Evolutionary conservation across 208 protist genomes (phyloP), one percentile per base, ranked within the genome.

Genomic region (Paratrypanosoma confusum): DNA sequence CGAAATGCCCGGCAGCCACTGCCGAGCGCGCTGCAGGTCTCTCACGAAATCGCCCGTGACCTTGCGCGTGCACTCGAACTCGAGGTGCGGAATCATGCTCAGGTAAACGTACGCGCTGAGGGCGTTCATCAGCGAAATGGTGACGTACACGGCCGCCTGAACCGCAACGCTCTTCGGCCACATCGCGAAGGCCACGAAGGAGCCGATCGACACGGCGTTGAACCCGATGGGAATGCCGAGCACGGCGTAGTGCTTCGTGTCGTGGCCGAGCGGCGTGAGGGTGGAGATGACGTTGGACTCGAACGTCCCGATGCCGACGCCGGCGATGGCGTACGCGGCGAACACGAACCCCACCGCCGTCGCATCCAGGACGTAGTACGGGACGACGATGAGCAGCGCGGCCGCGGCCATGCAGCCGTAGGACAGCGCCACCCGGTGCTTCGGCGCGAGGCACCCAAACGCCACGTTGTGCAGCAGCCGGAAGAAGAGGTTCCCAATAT

Each of bases 291-390:
- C 11, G 33, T 50, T 50, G 8, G 44, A 50, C 17, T 50, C 44
- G 16, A 41, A 50, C 14, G 44, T 50, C 13, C 44, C 44, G 16
- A 50, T 50, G 44, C 17, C 25, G 44, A 50, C 34, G n/a, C 44
- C 44, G 16, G 27, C 24, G 14, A 50, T 8, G 18, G 43, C 16
- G 25, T 50, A 50, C 16, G 27, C 34, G 33, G 43, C 18, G 25
- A 42, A 50, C 23, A 50, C 26, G 11, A 39, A 31, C 14, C 6
- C 44, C 8, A 50, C 13, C 31, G 7, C 13, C 32, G 39, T 50
- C 5, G 22, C 11, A 14, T 38, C 34, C 5, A 31, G n/a, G 14
- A 50, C 34, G 11, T 18, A 50, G 27, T 42, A 42, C 27, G 25
- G 27, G 27, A 31, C 16, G n/a, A n/a, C 44, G 33, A 50, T 13